Evolutionary conservation across 352 stramenopile species (phyloP).

Genomic region (Globisporangium splendens): DNA sequence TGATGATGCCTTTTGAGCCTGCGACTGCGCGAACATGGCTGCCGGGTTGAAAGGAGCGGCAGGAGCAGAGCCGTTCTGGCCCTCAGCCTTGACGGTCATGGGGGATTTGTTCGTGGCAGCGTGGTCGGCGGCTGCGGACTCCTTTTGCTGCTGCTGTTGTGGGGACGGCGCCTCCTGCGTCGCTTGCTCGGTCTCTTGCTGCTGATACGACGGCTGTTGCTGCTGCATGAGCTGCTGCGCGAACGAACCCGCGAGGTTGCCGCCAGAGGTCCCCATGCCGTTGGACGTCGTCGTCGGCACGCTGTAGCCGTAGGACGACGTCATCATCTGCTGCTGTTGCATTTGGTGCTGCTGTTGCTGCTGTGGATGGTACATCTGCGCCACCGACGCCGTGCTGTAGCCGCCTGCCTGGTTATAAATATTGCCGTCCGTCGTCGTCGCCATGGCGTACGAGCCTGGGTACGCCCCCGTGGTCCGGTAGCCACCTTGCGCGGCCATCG

Average conservation of each 20-base stretch:
- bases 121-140: constrained; percentile 5
- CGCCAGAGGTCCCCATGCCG: constrained; percentile 9
- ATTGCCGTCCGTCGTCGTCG: constrained; percentile 23
- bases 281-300: constrained; percentile 9
- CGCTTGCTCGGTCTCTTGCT: constrained; percentile 6
- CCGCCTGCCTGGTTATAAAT: constrained; percentile 38
- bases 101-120: constrained; percentile 11
- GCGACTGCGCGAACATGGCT: constrained; percentile 52
- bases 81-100: constrained; percentile 10
- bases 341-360: constrained; percentile 14
- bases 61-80: background rate
- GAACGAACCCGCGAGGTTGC: constrained; percentile 33
- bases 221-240: constrained; percentile 31
- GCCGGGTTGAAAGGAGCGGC: constrained; percentile 39
- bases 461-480: background rate
- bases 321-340: constrained; percentile 29
- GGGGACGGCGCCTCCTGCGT: constrained; percentile 25
- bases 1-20: constrained; percentile 24
- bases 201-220: constrained; percentile 15
- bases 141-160: constrained; percentile 19
- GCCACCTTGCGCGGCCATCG: background rate
- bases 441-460: constrained; percentile 10
- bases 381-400: constrained; percentile 25
- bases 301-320: constrained; percentile 14
- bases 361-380: constrained; percentile 28